Percentiles rank a stretch among this genome's conserved stretches.
phyloP scores from a whole-genome alignment of 345 rosid species.

The Eucalyptus viminalis region DNA sequence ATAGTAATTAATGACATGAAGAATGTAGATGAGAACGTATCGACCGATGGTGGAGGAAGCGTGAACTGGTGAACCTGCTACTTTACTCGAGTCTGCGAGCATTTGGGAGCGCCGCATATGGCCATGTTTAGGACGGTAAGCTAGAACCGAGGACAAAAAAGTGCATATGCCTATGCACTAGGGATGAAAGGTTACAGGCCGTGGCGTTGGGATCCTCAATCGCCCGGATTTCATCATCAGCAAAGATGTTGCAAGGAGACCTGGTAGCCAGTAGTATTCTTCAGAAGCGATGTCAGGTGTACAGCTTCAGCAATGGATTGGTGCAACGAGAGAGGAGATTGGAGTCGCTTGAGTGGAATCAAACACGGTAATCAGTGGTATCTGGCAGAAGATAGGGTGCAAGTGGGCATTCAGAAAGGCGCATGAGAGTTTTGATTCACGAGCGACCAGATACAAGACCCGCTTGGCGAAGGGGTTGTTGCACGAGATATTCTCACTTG shows the following conservation, averaged over 20 bases:
- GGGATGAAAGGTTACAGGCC: neutral
- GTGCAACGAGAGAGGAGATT: neutral
- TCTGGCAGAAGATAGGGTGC: neutral
- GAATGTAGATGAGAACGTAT: neutral
- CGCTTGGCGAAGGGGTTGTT: neutral
- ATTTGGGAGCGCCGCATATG: neutral
- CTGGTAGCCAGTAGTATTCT: neutral
- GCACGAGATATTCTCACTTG: neutral
- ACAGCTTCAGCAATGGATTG: neutral
- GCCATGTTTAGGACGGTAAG: neutral
- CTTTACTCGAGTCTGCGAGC: neutral
- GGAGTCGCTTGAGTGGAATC: neutral
- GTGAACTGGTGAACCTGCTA: neutral
- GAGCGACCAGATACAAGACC: neutral
- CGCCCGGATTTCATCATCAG: neutral
- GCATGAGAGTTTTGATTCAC: neutral
- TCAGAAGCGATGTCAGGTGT: neutral
- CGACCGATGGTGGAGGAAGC: neutral
- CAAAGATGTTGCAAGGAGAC: neutral
- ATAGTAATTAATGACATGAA: neutral
- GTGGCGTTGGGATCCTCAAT: neutral
- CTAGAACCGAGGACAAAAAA: neutral
- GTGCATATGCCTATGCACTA: neutral
- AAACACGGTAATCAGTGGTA: neutral
- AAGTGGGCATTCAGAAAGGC: neutral